These are phyloP conservation scores for Pueraria montana DNA, from an alignment of 306 rosid genomes.

Conservation along the genomic window DNA sequence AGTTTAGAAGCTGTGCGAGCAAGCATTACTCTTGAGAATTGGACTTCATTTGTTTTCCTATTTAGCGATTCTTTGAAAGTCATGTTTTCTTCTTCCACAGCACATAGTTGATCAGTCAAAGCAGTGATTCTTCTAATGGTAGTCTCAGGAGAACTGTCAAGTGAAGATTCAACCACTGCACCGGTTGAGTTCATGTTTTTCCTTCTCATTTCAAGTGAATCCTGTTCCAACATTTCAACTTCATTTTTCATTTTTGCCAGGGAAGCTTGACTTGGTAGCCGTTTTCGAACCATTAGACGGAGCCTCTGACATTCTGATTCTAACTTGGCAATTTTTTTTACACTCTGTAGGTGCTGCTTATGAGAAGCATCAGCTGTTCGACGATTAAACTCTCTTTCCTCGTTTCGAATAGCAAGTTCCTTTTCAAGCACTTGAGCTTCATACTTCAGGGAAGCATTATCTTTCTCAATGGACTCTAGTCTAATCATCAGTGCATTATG, in stretches of 20 bases:
- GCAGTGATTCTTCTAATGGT: constrained; percentile 50
- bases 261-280: constrained; percentile 85
- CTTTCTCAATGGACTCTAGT: constrained; percentile 75
- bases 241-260: constrained; percentile 82
- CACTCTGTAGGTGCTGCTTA: constrained; percentile 77
- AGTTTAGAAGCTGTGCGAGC: constrained; percentile 67
- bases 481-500: constrained; percentile 65
- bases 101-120: constrained; percentile 66
- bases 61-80: constrained; percentile 64
- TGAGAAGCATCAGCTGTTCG: constrained; percentile 76
- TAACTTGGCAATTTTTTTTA: constrained; percentile 71
- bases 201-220: constrained; percentile 61
- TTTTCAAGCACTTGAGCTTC: constrained; percentile 81
- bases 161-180: constrained; percentile 55
- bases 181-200: constrained; percentile 59
- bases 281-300: constrained; percentile 71
- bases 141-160: constrained; percentile 59
- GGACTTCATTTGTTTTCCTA: constrained; percentile 72
- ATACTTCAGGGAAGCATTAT: constrained; percentile 68
- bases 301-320: constrained; percentile 95
- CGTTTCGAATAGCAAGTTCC: constrained; percentile 86
- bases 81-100: constrained; percentile 78
- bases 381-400: constrained; percentile 78
- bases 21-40: constrained; percentile 71
- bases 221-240: constrained; percentile 76